Evolutionary conservation across 805 yeast species (phyloP).

Genomic region (Millerozyma acaciae): DNA sequence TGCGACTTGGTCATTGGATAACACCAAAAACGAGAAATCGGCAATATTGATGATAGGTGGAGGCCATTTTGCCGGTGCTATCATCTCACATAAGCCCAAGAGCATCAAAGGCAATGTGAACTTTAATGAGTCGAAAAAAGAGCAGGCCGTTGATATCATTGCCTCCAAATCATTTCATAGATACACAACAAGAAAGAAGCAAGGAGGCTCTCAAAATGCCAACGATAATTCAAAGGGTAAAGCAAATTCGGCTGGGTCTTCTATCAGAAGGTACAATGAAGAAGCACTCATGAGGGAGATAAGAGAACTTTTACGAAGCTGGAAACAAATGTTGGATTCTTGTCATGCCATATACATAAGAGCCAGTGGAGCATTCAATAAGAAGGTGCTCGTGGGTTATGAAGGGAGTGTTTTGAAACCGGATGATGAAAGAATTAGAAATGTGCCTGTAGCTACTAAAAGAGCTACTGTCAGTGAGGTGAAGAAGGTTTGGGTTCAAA

Average conservation of each 20-base stretch:
- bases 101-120: slow-evolving; percentile 54
- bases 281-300: slow-evolving; percentile 76
- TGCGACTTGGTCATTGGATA: slow-evolving; percentile 27
- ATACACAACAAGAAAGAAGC: slow-evolving; percentile 93
- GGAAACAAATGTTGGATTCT: slow-evolving; percentile 57
- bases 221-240: slow-evolving; percentile 90
- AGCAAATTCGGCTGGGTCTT: slow-evolving; percentile 94
- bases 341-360: slow-evolving; percentile 74
- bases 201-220: slow-evolving; percentile 95
- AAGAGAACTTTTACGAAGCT: slow-evolving; percentile 57
- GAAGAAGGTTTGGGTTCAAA: slow-evolving; percentile 77
- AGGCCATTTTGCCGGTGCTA: slow-evolving; percentile 97
- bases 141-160: slow-evolving; percentile 61
- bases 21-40: slow-evolving; percentile 41
- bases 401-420: slow-evolving; percentile 50
- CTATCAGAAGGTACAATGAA: slow-evolving; percentile 85
- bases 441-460: slow-evolving; percentile 84
- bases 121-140: slow-evolving; percentile 45
- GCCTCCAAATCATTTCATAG: slow-evolving; percentile 87
- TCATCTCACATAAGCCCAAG: slow-evolving; percentile 66
- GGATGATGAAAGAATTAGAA: slow-evolving; percentile 59
- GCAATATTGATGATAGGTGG: slow-evolving; percentile 94
- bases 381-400: slow-evolving; percentile 62
- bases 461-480: slow-evolving; percentile 82
- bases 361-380: slow-evolving; percentile 71